phyloP scores from a whole-genome alignment of 2,329 filamentous ascomycete genomes.

The Alternaria panax region DNA sequence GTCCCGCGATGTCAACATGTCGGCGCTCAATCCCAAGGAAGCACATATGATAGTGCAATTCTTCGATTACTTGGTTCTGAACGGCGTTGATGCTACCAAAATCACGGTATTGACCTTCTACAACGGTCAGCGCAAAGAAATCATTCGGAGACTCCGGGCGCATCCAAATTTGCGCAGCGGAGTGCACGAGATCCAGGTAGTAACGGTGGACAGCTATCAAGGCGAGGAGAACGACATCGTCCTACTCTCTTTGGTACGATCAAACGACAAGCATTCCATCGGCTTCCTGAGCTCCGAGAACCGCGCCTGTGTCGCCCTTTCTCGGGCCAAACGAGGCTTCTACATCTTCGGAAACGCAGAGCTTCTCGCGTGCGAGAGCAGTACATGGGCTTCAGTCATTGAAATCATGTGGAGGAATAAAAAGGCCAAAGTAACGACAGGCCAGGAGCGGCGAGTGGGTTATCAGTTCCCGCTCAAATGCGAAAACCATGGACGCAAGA shows the following conservation, averaged over 20 bases:
- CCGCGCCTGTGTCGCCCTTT: constrained; percentile 68
- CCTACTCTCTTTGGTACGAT: constrained; percentile 80
- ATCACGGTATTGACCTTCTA: constrained; percentile 91
- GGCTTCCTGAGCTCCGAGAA: constrained; percentile 77
- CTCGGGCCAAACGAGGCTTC: constrained; percentile 77
- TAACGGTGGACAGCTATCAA: constrained; percentile 88
- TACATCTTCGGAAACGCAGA: constrained; percentile 83
- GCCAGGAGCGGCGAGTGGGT: constrained; percentile 52
- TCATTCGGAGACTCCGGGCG: constrained; percentile 60
- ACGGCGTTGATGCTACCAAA: constrained; percentile 64
- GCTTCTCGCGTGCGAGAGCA: constrained; percentile 57
- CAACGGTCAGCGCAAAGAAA: constrained; percentile 76
- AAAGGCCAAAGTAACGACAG: constrained; percentile 39
- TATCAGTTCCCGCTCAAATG: constrained; percentile 70
- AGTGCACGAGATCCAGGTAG: constrained; percentile 62
- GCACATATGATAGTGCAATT: constrained; percentile 79
- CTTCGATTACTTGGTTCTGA: constrained; percentile 73
- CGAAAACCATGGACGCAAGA: constrained; percentile 62
- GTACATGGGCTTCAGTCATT: constrained; percentile 61
- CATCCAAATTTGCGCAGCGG: constrained; percentile 51
- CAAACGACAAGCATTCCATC: constrained; percentile 64
- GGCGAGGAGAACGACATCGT: constrained; percentile 86
- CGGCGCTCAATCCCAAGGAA: constrained; percentile 73
- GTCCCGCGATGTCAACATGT: constrained; percentile 66
- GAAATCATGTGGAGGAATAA: constrained; percentile 55